Base-by-base conservation (phyloP, 495 filamentous ascomycete species). In the Xylaria flabelliformis region DNA sequence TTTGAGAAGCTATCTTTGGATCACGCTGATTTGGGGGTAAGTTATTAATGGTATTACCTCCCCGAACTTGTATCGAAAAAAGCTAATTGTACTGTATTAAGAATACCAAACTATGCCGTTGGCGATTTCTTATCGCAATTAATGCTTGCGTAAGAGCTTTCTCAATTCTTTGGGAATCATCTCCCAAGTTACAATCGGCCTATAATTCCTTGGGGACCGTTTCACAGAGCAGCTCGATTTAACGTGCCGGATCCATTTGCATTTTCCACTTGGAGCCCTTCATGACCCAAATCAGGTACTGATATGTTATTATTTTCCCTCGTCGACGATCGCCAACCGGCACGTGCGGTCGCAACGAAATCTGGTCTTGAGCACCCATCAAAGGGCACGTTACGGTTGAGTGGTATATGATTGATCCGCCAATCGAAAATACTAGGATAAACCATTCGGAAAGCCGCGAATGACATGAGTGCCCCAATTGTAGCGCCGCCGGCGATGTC, bases 361-460 rank as follows among this genome's bases (percentile, higher is more conserved):
- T 76, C 68, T 19, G 65, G 36, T 55, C 56, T 66, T 61, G 68
- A 21, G 13, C 67, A 10, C 13, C 71, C 70, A 56, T 72, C 70
- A 41, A 79, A 79, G 26, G 74, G 69, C 50, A 70, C 58, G 26
- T 67, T 72, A 21, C 74, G 73, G 39, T 75, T 78, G 26, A 84
- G 77, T 13, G 83, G 82, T 41, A 84, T 79, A 62, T 84, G 83
- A 56, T 84, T 84, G 67, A 79, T 76, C 17, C 83, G 75, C 79
- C 80, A 85, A 67, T 85, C 80, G 76, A 79, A 85, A 29, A 84
- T 65, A n/a, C 74, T 77, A 0, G 83, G 83, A 39, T 82, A 85
- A 21, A 82, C 79, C 78, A 81, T 55, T 15, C 71, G 64, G 36
- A 62, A 87, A 13, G 75, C 72, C 15, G 80, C 76, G 44, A 84